Base-by-base conservation (phyloP, 192 early-diverging fungal genomes). In the Physocladia obscura region DNA sequence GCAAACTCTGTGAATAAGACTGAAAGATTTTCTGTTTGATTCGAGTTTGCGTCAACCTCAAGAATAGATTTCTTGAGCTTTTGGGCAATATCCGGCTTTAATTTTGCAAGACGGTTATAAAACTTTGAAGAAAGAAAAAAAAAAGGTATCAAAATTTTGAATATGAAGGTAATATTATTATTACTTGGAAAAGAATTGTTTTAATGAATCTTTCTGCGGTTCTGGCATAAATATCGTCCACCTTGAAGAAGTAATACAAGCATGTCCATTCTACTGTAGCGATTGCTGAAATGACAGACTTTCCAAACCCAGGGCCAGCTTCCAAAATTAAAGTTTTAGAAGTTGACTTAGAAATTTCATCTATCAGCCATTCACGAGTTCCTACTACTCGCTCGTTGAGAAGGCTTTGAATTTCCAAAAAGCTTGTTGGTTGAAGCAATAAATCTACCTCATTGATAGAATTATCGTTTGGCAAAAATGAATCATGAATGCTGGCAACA, bases 231-330 rank as follows among this genome's bases (percentile, higher is more conserved):
- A 4, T 57, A 27, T 57, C 56, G 36, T 57, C 56, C 0, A 34
- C 56, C 31, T 57, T 57, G 56, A 57, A 57, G 21, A 57, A 57
- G 31, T 57, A 57, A 32, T 57, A 21, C 30, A 57, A 35, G 1
- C 56, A 31, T 27, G 3, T 5, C 56, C 56, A 57, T 35, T 21
- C 30, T 13, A 17, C n/a, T 17, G 36, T 13, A 5, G 27, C 56
- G 5, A 21, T 8, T 17, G 56, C 59, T 29, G 4, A 40, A 21
- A 47, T 21, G 22, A 61, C 47, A n/a, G 59, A 61, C 39, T 61
- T 61, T 61, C 59, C 59, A 29, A 61, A 61, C 37, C 59, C 59
- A 21, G 59, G 22, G 5, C 36, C 37, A 30, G 59, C 59, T 24
- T 44, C 36, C n/a, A 61, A 19, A 13, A 61, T 40, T 27, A 26